Evolutionary conservation across 2,329 filamentous ascomycete species (phyloP).

Genomic region (Penicillium sp.): DNA sequence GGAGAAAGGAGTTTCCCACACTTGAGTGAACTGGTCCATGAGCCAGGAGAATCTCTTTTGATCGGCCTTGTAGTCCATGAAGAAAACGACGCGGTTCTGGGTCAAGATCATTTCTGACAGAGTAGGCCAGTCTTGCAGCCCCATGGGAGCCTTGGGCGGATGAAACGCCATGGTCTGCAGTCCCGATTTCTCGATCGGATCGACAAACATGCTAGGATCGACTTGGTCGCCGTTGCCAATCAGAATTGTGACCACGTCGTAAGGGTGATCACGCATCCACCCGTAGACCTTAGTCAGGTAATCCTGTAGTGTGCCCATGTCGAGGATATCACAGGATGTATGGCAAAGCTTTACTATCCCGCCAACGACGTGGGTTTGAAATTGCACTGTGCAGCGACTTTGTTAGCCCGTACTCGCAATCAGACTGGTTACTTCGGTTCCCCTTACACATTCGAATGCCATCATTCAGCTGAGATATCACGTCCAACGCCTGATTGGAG

Average conservation of each 20-base stretch:
- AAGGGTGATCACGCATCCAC: constrained; percentile 73
- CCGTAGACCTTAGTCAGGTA: constrained; percentile 63
- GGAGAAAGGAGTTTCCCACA: constrained; percentile 89
- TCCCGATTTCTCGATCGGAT: constrained; percentile 64
- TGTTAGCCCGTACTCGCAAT: not conserved
- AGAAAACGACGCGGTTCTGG: constrained; percentile 67
- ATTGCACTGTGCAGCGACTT: constrained; percentile 46
- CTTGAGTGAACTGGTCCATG: constrained; percentile 77
- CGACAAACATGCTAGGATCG: constrained; percentile 57
- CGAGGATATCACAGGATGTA: constrained; percentile 71
- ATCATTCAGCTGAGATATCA: constrained; percentile 69
- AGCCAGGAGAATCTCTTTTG: constrained; percentile 75
- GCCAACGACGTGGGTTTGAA: constrained; percentile 53
- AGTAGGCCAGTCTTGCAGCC: constrained; percentile 73
- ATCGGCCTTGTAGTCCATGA: constrained; percentile 80
- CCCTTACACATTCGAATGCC: constrained; percentile 55
- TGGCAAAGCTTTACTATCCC: constrained; percentile 72
- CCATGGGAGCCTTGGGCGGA: constrained; percentile 65
- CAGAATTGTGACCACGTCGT: constrained; percentile 81
- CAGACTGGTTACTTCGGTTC: constrained; percentile 2
- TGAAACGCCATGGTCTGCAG: constrained; percentile 67
- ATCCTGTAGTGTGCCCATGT: constrained; percentile 68
- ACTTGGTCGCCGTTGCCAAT: constrained; percentile 78
- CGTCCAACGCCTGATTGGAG: constrained; percentile 65
- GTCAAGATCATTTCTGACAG: constrained; percentile 67